Evolutionary conservation across 2,329 filamentous ascomycete genomes (phyloP), one percentile per base, ranked within the genome.

Genomic region (Stemphylium vesicarium): DNA sequence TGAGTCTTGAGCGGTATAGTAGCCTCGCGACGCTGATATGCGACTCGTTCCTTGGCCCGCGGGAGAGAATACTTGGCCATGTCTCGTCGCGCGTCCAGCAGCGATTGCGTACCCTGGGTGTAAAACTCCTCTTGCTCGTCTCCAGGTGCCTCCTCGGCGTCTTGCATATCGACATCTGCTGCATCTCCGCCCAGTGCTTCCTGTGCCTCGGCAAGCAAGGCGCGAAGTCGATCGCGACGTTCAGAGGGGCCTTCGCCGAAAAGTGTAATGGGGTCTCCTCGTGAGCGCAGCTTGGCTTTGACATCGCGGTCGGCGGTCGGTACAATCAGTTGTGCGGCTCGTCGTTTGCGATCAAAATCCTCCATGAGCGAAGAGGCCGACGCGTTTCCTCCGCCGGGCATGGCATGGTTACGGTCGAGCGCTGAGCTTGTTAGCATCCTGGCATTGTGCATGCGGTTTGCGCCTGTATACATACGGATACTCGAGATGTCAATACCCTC

Each of bases 241-340:
- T 98, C 94, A 22, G 85, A 88, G 1, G 88, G 88, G 0, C 91
- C 91, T 78, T 99, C 95, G 54, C 93, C 95, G 63, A 99, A 99
- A 0, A 98, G 82, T 0, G 94, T 99, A 50, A 98, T 87, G 10
- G 95, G 95, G 72, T 99, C 90, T n/a, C 91, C 92, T 60, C 96
- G 83, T 68, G 95, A 89, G 62, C 95, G 87, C 38, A 67, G 55
- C 51, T 59, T 64, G 33, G 87, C 82, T 57, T 92, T 90, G 42
- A 99, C 93, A 67, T 90, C 87, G 58, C 85, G 88, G 80, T 99
- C 95, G 74, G 97, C 93, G 50, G 96, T 99, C 0, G 94, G 95
- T 3, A 99, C 95, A 11, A 90, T 89, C 65, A 98, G 91, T 10
- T 90, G 89, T 15, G 92, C 92, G 10, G 92, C 93, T 70, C 92